Evolutionary conservation across 202 grass and related monocot genomes (phyloP).

Genomic region (Panicum virgatum): DNA sequence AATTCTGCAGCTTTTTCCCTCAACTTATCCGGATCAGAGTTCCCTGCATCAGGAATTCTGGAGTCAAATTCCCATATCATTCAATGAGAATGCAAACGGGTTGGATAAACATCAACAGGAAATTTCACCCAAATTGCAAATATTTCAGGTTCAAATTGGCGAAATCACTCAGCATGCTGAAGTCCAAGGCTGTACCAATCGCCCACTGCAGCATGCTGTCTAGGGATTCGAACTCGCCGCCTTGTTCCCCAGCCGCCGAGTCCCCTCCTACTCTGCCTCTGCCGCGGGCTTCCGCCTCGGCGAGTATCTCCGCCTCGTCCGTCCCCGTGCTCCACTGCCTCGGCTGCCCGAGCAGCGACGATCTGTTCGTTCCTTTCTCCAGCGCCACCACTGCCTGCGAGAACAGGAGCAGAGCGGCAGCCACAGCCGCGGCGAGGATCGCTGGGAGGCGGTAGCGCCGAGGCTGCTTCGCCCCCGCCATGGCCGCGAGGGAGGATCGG

Average conservation of each 20-base stretch:
- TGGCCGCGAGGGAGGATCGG: not conserved
- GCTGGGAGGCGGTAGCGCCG: not conserved
- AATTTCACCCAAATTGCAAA: not conserved
- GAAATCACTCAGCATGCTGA: not conserved
- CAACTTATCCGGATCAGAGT: slow-evolving; percentile 87
- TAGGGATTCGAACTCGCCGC: slow-evolving; percentile 69
- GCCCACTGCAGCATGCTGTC: slow-evolving; percentile 94
- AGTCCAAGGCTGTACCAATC: slow-evolving; percentile 51
- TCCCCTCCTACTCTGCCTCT: not conserved
- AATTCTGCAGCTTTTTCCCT: slow-evolving; percentile 67
- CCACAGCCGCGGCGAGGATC: too few relatives aligned
- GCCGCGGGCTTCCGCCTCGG: slow-evolving; percentile 8
- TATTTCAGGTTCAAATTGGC: not conserved
- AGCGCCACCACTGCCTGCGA: not conserved
- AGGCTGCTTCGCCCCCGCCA: not conserved
- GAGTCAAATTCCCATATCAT: not conserved
- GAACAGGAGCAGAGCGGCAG: not conserved
- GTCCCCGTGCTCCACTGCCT: slow-evolving; percentile 47
- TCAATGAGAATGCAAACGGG: not conserved
- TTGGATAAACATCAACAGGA: not conserved
- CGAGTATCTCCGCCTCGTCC: slow-evolving; percentile 33
- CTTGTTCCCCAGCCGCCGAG: slow-evolving; percentile 38
- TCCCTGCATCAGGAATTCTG: slow-evolving; percentile 43
- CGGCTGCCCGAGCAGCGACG: slow-evolving; percentile 6
- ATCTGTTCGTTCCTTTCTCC: slow-evolving; percentile 28